Conservation (phyloP, 2,329 filamentous ascomycete species). For the Cercospora sojina region DNA sequence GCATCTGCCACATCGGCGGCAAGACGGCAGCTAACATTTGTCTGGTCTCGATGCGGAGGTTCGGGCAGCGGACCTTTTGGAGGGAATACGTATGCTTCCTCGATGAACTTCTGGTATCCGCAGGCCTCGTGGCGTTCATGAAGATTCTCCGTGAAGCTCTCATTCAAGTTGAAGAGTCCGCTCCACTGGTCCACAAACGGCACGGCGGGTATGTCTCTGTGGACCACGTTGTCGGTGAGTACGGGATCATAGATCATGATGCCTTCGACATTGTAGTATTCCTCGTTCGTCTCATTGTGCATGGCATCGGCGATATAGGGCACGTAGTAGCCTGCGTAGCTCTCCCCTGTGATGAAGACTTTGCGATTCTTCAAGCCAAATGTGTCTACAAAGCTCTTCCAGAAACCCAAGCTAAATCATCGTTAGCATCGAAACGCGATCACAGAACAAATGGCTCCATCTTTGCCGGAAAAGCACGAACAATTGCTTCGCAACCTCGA, state of each 20-base stretch:
- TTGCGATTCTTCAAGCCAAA: conserved; percentile 53
- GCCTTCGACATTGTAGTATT: conserved; percentile 66
- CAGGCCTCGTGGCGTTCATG: conserved; percentile 54
- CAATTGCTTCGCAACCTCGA: conserved; percentile 40
- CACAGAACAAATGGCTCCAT: conserved; percentile 4
- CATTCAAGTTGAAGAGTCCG: conserved; percentile 63
- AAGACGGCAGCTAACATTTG: conserved; percentile 51
- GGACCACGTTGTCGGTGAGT: conserved; percentile 55
- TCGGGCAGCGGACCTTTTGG: conserved; percentile 60
- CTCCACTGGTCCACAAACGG: conserved; percentile 62
- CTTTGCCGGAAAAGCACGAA: conserved; percentile 31
- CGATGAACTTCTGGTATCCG: conserved; percentile 61
- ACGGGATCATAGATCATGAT: conserved; percentile 73
- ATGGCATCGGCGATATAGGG: conserved; percentile 73
- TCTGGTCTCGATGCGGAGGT: conserved; percentile 48
- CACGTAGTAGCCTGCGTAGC: conserved; percentile 43
- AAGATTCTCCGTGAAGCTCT: conserved; percentile 55
- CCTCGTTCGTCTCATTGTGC: conserved; percentile 64
- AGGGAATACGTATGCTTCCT: conserved; percentile 66
- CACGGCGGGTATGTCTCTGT: conserved; percentile 54
- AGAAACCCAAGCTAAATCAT: conserved; percentile 38
- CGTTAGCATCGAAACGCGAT: conserved; percentile 38
- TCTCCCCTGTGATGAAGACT: conserved; percentile 68
- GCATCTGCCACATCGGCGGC: conserved; percentile 55
- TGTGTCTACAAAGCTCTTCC: conserved; percentile 50